phyloP scores from a whole-genome alignment of 2,329 filamentous ascomycete species.

The Hymenoscyphus fructigenus region DNA sequence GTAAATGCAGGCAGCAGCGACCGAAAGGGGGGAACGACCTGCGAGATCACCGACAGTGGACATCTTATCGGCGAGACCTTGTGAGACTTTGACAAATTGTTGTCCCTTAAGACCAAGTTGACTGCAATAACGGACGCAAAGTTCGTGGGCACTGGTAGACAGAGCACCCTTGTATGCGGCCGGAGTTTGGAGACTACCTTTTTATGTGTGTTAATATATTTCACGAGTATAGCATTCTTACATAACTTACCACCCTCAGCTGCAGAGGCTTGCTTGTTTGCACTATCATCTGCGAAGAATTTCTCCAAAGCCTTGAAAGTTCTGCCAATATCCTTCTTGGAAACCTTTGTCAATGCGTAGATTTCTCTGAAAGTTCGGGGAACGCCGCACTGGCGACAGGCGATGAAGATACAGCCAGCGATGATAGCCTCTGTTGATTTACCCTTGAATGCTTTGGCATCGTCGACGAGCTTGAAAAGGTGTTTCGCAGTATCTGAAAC shows the following conservation, averaged over 20 bases:
- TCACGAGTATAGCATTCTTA: constrained; percentile 25
- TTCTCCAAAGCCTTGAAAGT: constrained; percentile 92
- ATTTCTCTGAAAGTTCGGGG: constrained; percentile 94
- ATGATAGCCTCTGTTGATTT: constrained; percentile 94
- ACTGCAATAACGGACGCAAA: constrained; percentile 88
- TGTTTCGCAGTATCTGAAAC: constrained; percentile 90
- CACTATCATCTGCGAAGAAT: constrained; percentile 75
- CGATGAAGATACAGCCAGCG: constrained; percentile 95
- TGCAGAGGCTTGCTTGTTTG: constrained; percentile 52
- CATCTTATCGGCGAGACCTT: constrained; percentile 75
- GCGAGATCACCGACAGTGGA: constrained; percentile 74
- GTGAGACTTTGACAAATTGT: constrained; percentile 75
- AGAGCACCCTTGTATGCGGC: constrained; percentile 70
- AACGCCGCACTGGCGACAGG: constrained; percentile 84
- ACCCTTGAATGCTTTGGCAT: constrained; percentile 90
- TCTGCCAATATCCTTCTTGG: constrained; percentile 95
- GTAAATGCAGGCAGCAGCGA: constrained; percentile 94
- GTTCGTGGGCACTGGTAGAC: constrained; percentile 76
- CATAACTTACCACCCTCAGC: constrained; percentile 54
- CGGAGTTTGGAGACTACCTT: constrained; percentile 33
- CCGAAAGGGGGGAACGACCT: constrained; percentile 89
- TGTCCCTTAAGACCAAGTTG: constrained; percentile 72
- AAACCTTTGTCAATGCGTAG: constrained; percentile 86
- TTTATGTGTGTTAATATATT: constrained; percentile 33
- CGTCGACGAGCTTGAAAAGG: constrained; percentile 91